A percentile compares a stretch with the other conserved stretches of the same genome.
Evolutionary conservation across 2,329 filamentous ascomycete genomes (phyloP).

Genomic region (Colletotrichum scovillei): DNA sequence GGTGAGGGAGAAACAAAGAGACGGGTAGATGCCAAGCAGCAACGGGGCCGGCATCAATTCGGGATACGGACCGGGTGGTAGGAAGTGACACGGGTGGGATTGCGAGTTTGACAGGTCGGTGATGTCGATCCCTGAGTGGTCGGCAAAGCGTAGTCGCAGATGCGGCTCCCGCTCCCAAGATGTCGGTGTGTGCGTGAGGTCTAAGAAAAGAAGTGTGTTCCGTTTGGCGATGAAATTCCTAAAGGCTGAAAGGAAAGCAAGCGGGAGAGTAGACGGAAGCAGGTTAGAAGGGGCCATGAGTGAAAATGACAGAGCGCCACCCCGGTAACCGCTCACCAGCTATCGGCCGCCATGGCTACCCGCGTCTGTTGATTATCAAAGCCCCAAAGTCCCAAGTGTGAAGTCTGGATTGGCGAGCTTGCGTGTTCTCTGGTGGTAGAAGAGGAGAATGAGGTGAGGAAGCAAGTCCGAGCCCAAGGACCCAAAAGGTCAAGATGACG

Average conservation of each 20-base stretch:
- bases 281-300: conserved; percentile 6
- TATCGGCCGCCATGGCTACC: neutral
- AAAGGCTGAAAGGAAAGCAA: conserved; percentile 2
- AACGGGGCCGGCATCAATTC: neutral
- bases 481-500: neutral
- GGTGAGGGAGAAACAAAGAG: neutral
- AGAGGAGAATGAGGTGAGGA: neutral
- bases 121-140: conserved; percentile 6
- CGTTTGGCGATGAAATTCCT: neutral
- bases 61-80: neutral
- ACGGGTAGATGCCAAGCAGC: neutral
- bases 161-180: conserved; percentile 10
- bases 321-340: conserved; percentile 18
- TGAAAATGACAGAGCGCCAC: conserved; percentile 32
- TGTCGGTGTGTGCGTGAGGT: neutral
- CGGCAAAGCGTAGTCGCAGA: neutral
- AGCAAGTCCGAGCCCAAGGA: conserved; percentile 1
- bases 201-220: neutral
- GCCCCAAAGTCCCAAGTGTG: neutral
- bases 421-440: neutral
- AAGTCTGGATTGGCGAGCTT: neutral
- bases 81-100: neutral
- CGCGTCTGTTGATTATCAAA: neutral
- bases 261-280: neutral
- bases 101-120: neutral